Conservation (phyloP, 2,329 filamentous ascomycete genomes). For the Fusarium torreyae region DNA sequence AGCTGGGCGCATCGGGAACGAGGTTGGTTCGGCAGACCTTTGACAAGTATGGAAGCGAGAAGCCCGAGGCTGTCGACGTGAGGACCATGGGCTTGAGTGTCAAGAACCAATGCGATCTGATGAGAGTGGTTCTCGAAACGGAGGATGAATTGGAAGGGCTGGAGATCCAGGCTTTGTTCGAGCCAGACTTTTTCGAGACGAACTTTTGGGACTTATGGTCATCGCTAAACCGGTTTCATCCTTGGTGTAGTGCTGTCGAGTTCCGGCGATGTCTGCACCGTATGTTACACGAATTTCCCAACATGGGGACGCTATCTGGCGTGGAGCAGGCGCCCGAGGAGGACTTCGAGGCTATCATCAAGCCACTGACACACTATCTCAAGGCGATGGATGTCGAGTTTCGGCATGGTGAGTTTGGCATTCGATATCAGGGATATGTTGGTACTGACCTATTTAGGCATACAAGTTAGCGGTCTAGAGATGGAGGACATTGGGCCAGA, state of each 20-base stretch:
- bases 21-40: slow-evolving; percentile 44
- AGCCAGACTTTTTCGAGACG: slow-evolving; percentile 48
- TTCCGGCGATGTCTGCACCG: slow-evolving; percentile 48
- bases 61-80: slow-evolving; percentile 46
- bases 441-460: slow-evolving; percentile 39
- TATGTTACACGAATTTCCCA: slow-evolving; percentile 49
- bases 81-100: slow-evolving; percentile 50
- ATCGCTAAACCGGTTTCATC: slow-evolving; percentile 49
- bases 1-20: slow-evolving; percentile 46
- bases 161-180: slow-evolving; percentile 49
- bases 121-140: slow-evolving; percentile 49
- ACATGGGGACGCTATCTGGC: slow-evolving; percentile 47
- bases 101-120: slow-evolving; percentile 50
- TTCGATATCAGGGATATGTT: background rate
- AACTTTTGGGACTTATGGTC: slow-evolving; percentile 51
- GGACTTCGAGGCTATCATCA: slow-evolving; percentile 49
- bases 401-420: slow-evolving; percentile 39
- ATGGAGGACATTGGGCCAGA: slow-evolving; percentile 41
- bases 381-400: slow-evolving; percentile 50
- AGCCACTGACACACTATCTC: slow-evolving; percentile 47
- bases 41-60: slow-evolving; percentile 37
- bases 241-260: slow-evolving; percentile 51
- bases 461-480: slow-evolving; percentile 47
- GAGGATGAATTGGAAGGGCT: slow-evolving; percentile 47
- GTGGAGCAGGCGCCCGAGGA: slow-evolving; percentile 49